Conservation (phyloP, 2,329 filamentous ascomycete genomes). For the Exophiala mesophila region DNA sequence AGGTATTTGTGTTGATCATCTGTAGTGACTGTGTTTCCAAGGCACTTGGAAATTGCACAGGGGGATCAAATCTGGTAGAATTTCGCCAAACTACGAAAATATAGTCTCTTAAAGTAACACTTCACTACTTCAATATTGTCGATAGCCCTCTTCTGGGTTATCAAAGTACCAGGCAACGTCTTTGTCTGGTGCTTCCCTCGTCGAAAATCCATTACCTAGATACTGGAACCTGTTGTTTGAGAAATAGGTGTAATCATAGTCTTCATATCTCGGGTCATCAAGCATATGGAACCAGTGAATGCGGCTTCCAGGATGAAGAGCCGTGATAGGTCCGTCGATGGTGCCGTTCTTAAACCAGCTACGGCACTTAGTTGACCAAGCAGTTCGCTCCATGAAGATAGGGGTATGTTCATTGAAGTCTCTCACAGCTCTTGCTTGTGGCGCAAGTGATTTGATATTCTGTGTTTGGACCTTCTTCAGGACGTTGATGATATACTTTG, state of each 20-base stretch:
- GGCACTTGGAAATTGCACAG: too few relatives aligned
- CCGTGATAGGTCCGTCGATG: slow-evolving; percentile 22
- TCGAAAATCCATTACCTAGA: slow-evolving; percentile 32
- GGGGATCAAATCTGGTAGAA: too few relatives aligned
- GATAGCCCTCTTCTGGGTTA: not conserved
- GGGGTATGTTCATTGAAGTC: slow-evolving; percentile 37
- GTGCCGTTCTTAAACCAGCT: slow-evolving; percentile 38
- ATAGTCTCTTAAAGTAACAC: too few relatives aligned
- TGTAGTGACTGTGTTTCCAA: too few relatives aligned
- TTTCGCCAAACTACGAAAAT: too few relatives aligned
- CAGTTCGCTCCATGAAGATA: slow-evolving; percentile 33
- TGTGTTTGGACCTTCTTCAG: slow-evolving; percentile 25
- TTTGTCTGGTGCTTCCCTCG: slow-evolving; percentile 1
- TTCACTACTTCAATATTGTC: not conserved
- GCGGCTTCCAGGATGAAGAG: slow-evolving; percentile 18
- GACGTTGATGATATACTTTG: slow-evolving; percentile 24
- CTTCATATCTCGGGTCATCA: slow-evolving; percentile 26
- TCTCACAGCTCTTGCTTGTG: slow-evolving; percentile 25
- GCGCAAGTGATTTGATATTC: slow-evolving; percentile 14
- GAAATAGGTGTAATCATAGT: slow-evolving; percentile 19
- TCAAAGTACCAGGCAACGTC: slow-evolving; percentile 11
- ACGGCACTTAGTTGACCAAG: slow-evolving; percentile 33
- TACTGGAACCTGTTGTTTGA: slow-evolving; percentile 32
- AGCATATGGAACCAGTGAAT: slow-evolving; percentile 28
- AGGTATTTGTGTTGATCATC: too few relatives aligned